These are phyloP conservation scores for Fusarium virguliforme DNA, from an alignment of 2,329 filamentous ascomycete species.

Conservation along the genomic window DNA sequence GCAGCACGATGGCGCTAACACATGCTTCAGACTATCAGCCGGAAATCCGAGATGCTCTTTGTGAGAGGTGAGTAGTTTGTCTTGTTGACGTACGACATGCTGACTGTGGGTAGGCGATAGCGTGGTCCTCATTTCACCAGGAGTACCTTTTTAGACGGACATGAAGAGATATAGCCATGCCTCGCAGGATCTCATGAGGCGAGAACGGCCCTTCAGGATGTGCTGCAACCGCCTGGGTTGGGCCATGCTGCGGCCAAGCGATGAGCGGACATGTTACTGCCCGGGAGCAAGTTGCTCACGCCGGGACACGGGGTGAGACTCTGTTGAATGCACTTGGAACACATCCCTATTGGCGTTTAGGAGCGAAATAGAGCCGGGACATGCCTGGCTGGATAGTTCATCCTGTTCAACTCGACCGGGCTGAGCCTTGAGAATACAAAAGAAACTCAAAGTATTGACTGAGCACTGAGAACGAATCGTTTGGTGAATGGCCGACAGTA, in stretches of 20 bases:
- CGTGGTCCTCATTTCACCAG: constrained; percentile 80
- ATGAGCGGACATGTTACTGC: constrained; percentile 13
- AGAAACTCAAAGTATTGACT: constrained; percentile 20
- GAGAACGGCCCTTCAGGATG: constrained; percentile 12
- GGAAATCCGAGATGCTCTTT: constrained; percentile 99
- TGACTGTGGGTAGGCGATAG: constrained; percentile 73
- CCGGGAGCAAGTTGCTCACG: constrained; percentile 14
- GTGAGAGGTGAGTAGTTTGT: constrained; percentile 81
- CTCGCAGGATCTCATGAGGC: constrained; percentile 16
- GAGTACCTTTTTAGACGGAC: constrained; percentile 58
- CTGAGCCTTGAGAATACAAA: constrained; percentile 22
- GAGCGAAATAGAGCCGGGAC: constrained; percentile 12
- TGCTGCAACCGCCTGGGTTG: constrained; percentile 10
- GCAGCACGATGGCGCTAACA: constrained; percentile 27
- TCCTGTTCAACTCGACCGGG: constrained; percentile 15
- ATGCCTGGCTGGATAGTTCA: constrained; percentile 21
- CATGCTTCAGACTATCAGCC: constrained; percentile 84
- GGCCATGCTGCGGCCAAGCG: constrained; percentile 16
- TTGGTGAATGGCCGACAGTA: background rate
- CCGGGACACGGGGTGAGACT: background rate
- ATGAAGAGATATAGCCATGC: background rate
- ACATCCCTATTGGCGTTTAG: background rate
- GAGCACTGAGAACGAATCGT: background rate
- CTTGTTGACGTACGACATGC: constrained; percentile 10
- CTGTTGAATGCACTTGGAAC: background rate